These are phyloP conservation scores for Syzygium oleosum DNA, from an alignment of 345 rosid species.

Conservation along the genomic window DNA sequence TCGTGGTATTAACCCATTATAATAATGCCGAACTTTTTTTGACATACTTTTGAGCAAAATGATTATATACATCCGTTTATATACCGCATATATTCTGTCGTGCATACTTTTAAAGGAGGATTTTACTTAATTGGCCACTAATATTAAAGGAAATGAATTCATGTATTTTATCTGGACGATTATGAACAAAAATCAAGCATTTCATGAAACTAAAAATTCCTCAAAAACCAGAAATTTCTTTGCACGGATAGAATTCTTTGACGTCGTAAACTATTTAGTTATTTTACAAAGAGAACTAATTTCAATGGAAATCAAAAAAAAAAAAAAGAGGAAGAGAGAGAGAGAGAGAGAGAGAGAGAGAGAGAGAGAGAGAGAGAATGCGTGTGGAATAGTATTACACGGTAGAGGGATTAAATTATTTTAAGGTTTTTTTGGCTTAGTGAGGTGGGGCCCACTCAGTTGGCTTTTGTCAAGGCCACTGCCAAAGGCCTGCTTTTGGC, in stretches of 20 bases:
- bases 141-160: too few species aligned
- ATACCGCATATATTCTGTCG: too few species aligned
- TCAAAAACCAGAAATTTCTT: not conserved
- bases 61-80: too few species aligned
- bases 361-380: not conserved
- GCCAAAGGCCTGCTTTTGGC: too few species aligned
- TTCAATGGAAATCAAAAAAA: not conserved
- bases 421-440: too few species aligned
- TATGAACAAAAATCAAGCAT: not conserved
- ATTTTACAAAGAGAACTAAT: accelerated
- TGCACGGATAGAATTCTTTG: accelerated
- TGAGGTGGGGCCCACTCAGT: too few species aligned
- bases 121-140: too few species aligned
- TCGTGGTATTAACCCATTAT: accelerated
- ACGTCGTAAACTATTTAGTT: accelerated
- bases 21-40: accelerated
- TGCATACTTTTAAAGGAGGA: too few species aligned
- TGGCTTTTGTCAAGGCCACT: too few species aligned
- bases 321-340: too few species aligned
- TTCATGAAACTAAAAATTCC: not conserved
- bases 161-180: too few species aligned
- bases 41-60: not conserved
- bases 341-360: not conserved
- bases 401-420: too few species aligned
- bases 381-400: not conserved